These are phyloP conservation scores for Rutstroemia sp. DNA, from an alignment of 2,329 filamentous ascomycete genomes.

Conservation along the genomic window DNA sequence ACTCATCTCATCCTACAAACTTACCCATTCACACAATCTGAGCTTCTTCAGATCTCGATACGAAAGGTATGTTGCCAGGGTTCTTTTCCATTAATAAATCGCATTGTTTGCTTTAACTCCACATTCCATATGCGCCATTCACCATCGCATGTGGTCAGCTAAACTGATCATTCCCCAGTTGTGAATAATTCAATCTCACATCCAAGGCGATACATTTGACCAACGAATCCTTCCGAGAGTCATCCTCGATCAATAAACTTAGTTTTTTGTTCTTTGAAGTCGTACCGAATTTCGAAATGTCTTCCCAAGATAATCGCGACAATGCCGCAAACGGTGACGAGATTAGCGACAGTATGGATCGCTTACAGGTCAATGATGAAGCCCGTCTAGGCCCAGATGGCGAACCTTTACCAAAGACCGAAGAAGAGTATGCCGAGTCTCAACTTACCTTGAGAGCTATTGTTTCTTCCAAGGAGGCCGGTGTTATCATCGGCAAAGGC, in stretches of 20 bases:
- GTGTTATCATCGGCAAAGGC: constrained; percentile 97
- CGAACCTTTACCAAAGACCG: constrained; percentile 78
- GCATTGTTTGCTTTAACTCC: neutral
- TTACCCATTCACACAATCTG: constrained; percentile 1
- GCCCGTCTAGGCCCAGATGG: constrained; percentile 63
- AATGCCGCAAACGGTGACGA: constrained; percentile 36
- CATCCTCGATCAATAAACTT: constrained; percentile 1
- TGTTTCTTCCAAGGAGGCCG: constrained; percentile 97
- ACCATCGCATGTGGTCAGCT: constrained; percentile 1
- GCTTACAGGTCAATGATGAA: constrained; percentile 57
- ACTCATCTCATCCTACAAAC: constrained; percentile 4
- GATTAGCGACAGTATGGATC: constrained; percentile 53
- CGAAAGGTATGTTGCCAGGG: constrained; percentile 3
- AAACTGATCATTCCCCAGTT: constrained; percentile 1
- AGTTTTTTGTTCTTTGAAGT: neutral
- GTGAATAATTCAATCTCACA: neutral
- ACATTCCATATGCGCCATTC: constrained; percentile 5
- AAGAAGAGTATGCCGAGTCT: constrained; percentile 91
- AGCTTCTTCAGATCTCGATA: neutral
- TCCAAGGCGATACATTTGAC: too few relatives aligned
- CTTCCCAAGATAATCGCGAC: constrained; percentile 27
- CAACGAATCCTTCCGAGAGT: neutral
- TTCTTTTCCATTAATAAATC: neutral
- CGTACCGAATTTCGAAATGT: constrained; percentile 21
- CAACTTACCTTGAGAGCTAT: constrained; percentile 94